phyloP scores from a whole-genome alignment of 83 land plant species.

The Picea abies region DNA sequence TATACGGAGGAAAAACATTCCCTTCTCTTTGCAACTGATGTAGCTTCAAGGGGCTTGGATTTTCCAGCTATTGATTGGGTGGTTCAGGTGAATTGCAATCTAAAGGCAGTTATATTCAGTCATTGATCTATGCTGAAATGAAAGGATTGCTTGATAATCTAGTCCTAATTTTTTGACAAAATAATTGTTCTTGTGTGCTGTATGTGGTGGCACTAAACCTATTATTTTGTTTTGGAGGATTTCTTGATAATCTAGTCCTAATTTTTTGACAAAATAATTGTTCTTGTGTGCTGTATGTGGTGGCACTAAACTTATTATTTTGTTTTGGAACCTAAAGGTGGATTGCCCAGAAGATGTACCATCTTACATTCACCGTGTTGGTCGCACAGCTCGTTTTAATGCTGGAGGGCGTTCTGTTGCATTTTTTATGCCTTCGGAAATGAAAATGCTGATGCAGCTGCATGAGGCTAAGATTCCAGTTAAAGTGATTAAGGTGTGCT shows the following conservation, averaged over 20 bases:
- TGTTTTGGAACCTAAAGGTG: conserved; percentile 42
- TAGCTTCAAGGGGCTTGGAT: conserved; percentile 97
- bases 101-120: not conserved
- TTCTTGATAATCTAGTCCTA: no score
- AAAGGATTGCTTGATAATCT: not conserved
- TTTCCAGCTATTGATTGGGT: conserved; percentile 98
- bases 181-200: no score
- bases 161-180: not conserved
- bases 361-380: conserved; percentile 95
- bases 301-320: no score
- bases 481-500: conserved; percentile 61
- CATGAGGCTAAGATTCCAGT: conserved; percentile 74
- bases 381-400: conserved; percentile 93
- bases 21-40: conserved; percentile 91
- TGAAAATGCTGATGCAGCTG: conserved; percentile 69
- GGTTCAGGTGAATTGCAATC: conserved; percentile 66
- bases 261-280: no score
- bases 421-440: conserved; percentile 86
- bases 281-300: no score
- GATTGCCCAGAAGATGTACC: conserved; percentile 95
- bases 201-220: no score
- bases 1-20: conserved; percentile 75
- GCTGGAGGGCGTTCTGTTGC: conserved; percentile 79
- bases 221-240: no score
- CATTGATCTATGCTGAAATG: not conserved